Conservation (phyloP, 2,329 filamentous ascomycete species). For the Domatiomyces globalis region DNA sequence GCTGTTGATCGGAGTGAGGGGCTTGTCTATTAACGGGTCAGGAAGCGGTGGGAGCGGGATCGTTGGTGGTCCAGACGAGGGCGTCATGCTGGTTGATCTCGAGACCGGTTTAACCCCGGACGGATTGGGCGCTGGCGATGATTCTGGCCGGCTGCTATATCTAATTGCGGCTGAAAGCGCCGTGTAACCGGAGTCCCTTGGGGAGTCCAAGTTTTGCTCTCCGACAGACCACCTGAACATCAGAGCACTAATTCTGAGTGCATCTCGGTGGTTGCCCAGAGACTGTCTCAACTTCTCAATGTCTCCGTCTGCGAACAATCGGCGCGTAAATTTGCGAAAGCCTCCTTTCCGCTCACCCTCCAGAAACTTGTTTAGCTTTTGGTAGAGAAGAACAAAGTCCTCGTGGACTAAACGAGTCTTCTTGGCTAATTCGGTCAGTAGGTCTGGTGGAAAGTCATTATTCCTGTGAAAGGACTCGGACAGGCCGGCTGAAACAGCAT, state of each 20-base stretch:
- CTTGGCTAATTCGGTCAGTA: constrained; percentile 49
- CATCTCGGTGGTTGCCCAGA: constrained; percentile 45
- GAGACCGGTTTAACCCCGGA: constrained; percentile 11
- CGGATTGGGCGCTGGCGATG: neutral
- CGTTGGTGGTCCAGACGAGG: neutral
- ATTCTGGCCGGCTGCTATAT: neutral
- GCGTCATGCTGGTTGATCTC: neutral
- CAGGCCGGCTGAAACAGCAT: constrained; percentile 53
- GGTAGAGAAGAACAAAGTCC: constrained; percentile 50
- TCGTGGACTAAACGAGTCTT: constrained; percentile 47
- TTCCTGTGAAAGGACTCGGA: constrained; percentile 37
- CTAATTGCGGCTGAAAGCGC: constrained; percentile 45
- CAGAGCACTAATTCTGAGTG: constrained; percentile 48
- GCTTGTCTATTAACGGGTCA: neutral
- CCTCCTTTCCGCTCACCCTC: constrained; percentile 50
- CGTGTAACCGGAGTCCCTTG: constrained; percentile 53
- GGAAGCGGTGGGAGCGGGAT: neutral
- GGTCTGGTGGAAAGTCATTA: constrained; percentile 44
- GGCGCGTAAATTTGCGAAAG: constrained; percentile 45
- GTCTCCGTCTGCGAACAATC: constrained; percentile 47
- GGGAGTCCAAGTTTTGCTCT: constrained; percentile 42
- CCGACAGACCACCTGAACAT: constrained; percentile 54
- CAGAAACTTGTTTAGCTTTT: constrained; percentile 47
- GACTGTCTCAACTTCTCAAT: constrained; percentile 46
- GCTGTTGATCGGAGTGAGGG: neutral